These are phyloP conservation scores for Ogataea allantospora DNA, from an alignment of 805 yeast genomes.

Conservation along the genomic window DNA sequence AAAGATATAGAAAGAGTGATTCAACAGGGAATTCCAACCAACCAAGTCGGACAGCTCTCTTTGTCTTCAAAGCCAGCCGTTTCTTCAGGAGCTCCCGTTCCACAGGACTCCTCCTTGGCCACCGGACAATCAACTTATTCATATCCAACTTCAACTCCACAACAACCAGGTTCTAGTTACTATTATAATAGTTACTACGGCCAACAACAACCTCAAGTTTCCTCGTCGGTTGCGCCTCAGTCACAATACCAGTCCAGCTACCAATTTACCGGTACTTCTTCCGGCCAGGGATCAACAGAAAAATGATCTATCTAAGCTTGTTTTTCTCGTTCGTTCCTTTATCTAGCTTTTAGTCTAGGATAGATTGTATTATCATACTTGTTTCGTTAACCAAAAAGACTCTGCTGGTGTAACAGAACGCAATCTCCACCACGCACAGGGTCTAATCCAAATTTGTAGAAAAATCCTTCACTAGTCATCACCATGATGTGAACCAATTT, in stretches of 20 bases:
- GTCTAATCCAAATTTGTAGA: conserved; percentile 81
- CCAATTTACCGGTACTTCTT: conserved; percentile 14
- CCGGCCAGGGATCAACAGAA: conserved; percentile 10
- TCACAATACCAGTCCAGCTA: conserved; percentile 20
- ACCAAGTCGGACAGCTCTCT: conserved; percentile 24
- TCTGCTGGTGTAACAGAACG: conserved; percentile 61
- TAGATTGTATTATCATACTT: conserved; percentile 12
- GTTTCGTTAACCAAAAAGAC: conserved; percentile 17
- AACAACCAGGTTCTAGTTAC: conserved; percentile 15
- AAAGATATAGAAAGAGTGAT: conserved; percentile 52
- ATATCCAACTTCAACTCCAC: conserved; percentile 17
- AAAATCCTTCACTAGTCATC: conserved; percentile 82
- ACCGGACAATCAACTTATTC: conserved; percentile 16
- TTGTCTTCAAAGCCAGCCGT: conserved; percentile 18
- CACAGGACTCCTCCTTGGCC: conserved; percentile 8
- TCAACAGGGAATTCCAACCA: conserved; percentile 32
- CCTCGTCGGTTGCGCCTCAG: conserved; percentile 12
- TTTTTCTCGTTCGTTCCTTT: conserved; percentile 2
- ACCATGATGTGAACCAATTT: conserved; percentile 60
- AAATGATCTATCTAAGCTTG: conserved; percentile 4
- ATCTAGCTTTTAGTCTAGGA: conserved; percentile 8
- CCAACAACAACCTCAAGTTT: conserved; percentile 16
- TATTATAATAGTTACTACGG: conserved; percentile 21
- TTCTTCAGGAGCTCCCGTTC: conserved; percentile 6
- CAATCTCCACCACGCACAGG: conserved; percentile 95